Percentiles rank a stretch among this genome's conserved stretches.
Conservation (phyloP, 2,329 filamentous ascomycete genomes). For the Teratosphaeriaceae sp. region DNA sequence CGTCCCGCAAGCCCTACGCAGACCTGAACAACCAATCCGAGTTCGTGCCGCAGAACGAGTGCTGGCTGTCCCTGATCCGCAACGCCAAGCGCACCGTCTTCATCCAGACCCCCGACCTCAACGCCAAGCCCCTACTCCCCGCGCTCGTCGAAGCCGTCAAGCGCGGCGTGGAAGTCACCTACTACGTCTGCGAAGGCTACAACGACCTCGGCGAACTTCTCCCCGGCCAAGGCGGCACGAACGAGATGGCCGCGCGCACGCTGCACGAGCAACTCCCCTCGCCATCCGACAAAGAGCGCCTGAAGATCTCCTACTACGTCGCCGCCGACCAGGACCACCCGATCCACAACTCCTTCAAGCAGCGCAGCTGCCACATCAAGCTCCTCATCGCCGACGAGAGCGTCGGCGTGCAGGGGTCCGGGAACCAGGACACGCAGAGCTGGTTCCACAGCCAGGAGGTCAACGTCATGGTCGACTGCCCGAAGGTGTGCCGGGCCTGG, state of each 20-base stretch:
- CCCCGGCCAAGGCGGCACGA: constrained; percentile 67
- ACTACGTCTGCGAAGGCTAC: constrained; percentile 71
- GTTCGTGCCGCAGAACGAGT: constrained; percentile 66
- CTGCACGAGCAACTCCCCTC: constrained; percentile 48
- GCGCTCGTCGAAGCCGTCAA: constrained; percentile 59
- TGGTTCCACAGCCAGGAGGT: constrained; percentile 75
- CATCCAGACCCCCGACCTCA: constrained; percentile 72
- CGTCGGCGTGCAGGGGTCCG: constrained; percentile 66
- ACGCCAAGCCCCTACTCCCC: constrained; percentile 60
- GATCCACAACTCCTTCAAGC: constrained; percentile 59
- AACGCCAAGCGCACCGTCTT: constrained; percentile 61
- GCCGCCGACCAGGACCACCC: constrained; percentile 65
- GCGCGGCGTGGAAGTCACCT: constrained; percentile 60
- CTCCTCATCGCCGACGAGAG: constrained; percentile 65
- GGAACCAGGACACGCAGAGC: constrained; percentile 74
- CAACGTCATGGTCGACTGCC: constrained; percentile 67
- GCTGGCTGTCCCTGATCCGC: constrained; percentile 62
- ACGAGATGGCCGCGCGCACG: constrained; percentile 60
- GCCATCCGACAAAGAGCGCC: constrained; percentile 37
- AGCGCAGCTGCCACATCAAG: constrained; percentile 68
- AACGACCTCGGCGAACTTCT: constrained; percentile 72
- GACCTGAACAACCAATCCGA: constrained; percentile 55
- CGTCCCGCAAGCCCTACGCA: constrained; percentile 63
- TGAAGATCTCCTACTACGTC: constrained; percentile 65
- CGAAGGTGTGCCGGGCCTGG: constrained; percentile 56